A percentile compares a stretch with the other conserved stretches of the same genome.
phyloP scores from a whole-genome alignment of 345 rosid species.

The Bruguiera gymnorhiza region DNA sequence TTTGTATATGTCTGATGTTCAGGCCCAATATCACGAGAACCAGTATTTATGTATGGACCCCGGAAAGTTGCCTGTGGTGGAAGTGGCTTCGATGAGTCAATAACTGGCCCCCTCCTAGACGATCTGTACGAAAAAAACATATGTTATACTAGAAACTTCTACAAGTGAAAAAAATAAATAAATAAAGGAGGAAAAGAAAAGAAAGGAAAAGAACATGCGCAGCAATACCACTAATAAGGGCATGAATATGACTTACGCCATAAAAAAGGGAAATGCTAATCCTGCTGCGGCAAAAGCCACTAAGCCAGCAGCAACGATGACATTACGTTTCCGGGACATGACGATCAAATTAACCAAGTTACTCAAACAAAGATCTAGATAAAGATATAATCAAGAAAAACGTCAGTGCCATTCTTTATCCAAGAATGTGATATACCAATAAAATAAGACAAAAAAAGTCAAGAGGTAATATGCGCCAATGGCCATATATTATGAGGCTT shows the following conservation, averaged over 20 bases:
- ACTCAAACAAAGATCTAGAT: neutral
- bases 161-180: too few relatives aligned
- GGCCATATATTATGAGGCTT: too few relatives aligned
- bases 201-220: neutral
- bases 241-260: slow-evolving; percentile 58
- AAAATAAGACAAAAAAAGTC: too few relatives aligned
- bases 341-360: neutral
- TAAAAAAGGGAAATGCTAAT: slow-evolving; percentile 83
- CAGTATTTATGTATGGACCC: slow-evolving; percentile 93
- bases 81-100: slow-evolving; percentile 77
- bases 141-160: too few relatives aligned
- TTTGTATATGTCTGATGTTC: slow-evolving; percentile 64
- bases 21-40: slow-evolving; percentile 91
- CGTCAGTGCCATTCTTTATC: neutral
- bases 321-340: slow-evolving; percentile 63
- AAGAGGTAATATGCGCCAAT: too few relatives aligned
- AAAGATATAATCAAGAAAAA: neutral
- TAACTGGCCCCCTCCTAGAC: slow-evolving; percentile 56
- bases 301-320: slow-evolving; percentile 71
- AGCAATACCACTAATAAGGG: neutral
- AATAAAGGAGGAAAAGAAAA: too few relatives aligned
- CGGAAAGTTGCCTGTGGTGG: slow-evolving; percentile 95
- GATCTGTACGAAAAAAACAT: neutral
- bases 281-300: slow-evolving; percentile 76
- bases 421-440: too few relatives aligned